A percentile compares a stretch with the other conserved stretches of the same genome.
phyloP scores from a whole-genome alignment of 108 stramenopile species.

The Fragilariopsis cylindrus region DNA sequence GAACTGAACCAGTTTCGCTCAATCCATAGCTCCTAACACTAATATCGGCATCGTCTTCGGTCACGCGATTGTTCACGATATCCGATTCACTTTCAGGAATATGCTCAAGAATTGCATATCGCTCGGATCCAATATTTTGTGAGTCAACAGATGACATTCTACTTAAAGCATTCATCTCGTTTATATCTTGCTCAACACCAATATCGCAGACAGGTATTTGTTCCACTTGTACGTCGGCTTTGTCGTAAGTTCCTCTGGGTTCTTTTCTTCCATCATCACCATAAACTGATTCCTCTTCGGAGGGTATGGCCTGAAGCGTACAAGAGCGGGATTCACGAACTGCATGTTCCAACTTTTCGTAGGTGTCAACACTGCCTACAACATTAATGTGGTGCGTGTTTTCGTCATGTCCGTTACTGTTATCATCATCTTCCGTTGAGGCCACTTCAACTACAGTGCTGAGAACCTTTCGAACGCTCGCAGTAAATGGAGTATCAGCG shows the following conservation, averaged over 20 bases:
- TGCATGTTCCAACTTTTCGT: neutral
- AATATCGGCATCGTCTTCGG: neutral
- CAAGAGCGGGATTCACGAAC: neutral
- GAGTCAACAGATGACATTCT: conserved; percentile 6
- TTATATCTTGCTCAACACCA: conserved; percentile 4
- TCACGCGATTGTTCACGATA: neutral
- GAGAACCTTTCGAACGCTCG: neutral
- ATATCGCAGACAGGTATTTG: neutral
- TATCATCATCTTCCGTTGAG: conserved; percentile 7
- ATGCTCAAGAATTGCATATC: neutral
- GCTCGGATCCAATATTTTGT: conserved; percentile 7
- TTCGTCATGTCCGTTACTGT: neutral
- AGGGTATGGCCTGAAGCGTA: neutral
- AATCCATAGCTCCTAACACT: conserved; percentile 1
- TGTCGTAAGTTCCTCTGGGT: conserved; percentile 9
- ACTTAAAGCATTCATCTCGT: neutral
- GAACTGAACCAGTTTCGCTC: conserved; percentile 16
- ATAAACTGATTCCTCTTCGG: conserved; percentile 8
- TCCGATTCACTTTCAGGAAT: neutral
- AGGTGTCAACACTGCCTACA: too few species aligned
- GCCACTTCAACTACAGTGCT: conserved; percentile 17
- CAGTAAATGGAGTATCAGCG: conserved; percentile 11
- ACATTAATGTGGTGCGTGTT: neutral
- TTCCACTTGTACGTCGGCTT: conserved; percentile 5
- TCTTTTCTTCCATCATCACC: conserved; percentile 9